Conservation (phyloP, 2,329 filamentous ascomycete species). For the Didymella pomorum region DNA sequence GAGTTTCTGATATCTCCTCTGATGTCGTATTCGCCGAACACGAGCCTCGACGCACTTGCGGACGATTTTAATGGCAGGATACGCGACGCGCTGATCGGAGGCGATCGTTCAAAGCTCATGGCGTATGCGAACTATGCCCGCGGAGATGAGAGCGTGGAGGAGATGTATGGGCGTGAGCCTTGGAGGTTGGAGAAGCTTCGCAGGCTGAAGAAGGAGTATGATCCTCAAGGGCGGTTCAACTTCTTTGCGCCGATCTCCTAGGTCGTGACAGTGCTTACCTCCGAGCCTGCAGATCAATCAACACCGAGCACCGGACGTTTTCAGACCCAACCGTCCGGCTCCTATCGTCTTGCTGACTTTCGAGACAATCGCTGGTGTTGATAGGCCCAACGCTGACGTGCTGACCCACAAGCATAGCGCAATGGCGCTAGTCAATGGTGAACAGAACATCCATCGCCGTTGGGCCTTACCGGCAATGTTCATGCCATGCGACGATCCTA, state of each 20-base stretch:
- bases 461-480: neutral
- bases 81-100: neutral
- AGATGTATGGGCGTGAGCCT: constrained; percentile 45
- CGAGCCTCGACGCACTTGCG: neutral
- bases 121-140: constrained; percentile 48
- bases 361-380: neutral
- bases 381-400: constrained; percentile 18
- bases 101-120: neutral
- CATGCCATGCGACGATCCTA: neutral
- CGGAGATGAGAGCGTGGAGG: constrained; percentile 40
- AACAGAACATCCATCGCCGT: neutral
- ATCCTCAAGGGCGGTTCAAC: constrained; percentile 42
- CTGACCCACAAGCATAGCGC: constrained; percentile 22
- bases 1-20: constrained; percentile 18
- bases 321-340: neutral
- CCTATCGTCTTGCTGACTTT: neutral
- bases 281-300: neutral
- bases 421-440: constrained; percentile 14
- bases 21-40: constrained; percentile 3
- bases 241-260: constrained; percentile 39
- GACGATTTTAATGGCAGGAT: constrained; percentile 1
- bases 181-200: constrained; percentile 46
- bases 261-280: neutral
- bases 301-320: neutral
- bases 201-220: constrained; percentile 45